Conservation (phyloP, 305 asterid genomes). For the Fraxinus ornus region DNA sequence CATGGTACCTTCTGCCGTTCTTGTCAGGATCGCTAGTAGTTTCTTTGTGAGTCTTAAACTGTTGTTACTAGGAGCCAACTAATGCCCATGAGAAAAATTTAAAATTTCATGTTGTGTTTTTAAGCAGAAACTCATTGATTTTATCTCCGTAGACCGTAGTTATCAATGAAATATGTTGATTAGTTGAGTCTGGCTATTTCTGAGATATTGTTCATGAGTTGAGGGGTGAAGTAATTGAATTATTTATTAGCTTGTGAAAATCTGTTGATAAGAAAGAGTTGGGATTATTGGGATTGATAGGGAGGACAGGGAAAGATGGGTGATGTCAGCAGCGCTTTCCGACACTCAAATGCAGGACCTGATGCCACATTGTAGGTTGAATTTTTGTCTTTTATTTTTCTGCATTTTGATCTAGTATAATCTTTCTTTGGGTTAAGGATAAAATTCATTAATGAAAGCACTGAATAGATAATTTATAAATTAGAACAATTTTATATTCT, state of each 20-base stretch:
- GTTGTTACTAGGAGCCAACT: constrained; percentile 34
- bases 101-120: neutral
- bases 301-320: constrained; percentile 60
- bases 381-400: constrained; percentile 26
- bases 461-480: neutral
- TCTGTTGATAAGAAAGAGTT: constrained; percentile 53
- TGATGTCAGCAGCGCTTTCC: constrained; percentile 51
- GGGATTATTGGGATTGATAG: constrained; percentile 54
- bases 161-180: neutral
- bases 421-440: neutral
- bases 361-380: constrained; percentile 56
- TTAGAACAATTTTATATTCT: neutral
- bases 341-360: constrained; percentile 44
- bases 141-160: neutral
- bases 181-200: neutral
- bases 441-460: neutral
- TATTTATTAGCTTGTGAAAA: constrained; percentile 31
- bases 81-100: constrained; percentile 21
- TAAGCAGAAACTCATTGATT: constrained; percentile 9
- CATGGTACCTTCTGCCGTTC: constrained; percentile 97
- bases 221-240: constrained; percentile 32
- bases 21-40: constrained; percentile 98
- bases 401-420: constrained; percentile 19
- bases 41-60: constrained; percentile 68
- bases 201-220: constrained; percentile 22